phyloP scores from a whole-genome alignment of 805 yeast genomes.

The Candida peoriensis region DNA sequence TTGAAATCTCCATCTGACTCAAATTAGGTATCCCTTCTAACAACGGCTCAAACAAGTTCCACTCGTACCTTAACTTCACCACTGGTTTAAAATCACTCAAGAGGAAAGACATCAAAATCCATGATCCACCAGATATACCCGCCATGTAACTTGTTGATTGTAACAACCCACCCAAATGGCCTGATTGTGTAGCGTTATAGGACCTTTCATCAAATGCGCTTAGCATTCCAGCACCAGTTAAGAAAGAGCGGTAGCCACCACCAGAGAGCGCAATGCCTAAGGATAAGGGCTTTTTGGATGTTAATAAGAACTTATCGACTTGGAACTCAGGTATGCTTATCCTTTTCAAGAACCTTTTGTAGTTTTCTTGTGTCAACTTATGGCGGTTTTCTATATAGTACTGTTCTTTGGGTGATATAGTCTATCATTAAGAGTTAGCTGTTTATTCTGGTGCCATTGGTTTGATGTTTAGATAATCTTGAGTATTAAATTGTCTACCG shows the following conservation, averaged over 20 bases:
- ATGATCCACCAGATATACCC: constrained; percentile 82
- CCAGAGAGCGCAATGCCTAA: constrained; percentile 69
- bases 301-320: constrained; percentile 19
- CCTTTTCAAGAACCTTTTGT: constrained; percentile 26
- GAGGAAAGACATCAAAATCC: constrained; percentile 47
- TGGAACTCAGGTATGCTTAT: constrained; percentile 32
- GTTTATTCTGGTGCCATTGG: too few relatives aligned
- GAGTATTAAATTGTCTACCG: too few relatives aligned
- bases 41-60: constrained; percentile 44
- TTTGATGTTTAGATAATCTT: background rate
- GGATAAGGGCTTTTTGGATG: constrained; percentile 26
- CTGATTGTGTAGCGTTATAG: constrained; percentile 42
- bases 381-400: constrained; percentile 29
- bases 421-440: constrained; percentile 1
- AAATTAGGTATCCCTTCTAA: constrained; percentile 55
- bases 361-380: constrained; percentile 25
- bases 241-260: constrained; percentile 90
- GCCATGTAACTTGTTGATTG: constrained; percentile 67
- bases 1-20: constrained; percentile 31
- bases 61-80: constrained; percentile 29
- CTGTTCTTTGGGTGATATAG: constrained; percentile 11
- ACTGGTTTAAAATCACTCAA: constrained; percentile 36
- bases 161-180: constrained; percentile 65
- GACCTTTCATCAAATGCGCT: constrained; percentile 78
- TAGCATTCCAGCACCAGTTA: constrained; percentile 78